Percentiles rank a stretch among this genome's conserved stretches.
phyloP scores from a whole-genome alignment of 1,284 basidiomycete genomes.

The Schizophyllum commune region DNA sequence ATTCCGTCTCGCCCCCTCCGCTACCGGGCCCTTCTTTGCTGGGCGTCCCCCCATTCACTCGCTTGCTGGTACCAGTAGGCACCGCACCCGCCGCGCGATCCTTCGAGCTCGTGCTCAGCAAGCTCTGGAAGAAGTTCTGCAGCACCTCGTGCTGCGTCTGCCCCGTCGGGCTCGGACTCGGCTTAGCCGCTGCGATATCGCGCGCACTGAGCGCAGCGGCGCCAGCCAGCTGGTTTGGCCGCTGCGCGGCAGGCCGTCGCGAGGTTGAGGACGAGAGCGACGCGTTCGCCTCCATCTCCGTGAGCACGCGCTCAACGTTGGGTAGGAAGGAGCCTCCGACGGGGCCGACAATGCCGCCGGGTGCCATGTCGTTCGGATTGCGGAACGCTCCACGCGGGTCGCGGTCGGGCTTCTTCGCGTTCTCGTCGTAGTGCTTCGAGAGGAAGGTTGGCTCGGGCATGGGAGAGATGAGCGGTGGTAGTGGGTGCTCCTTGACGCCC shows the following conservation, averaged over 20 bases:
- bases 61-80: too few species aligned
- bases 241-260: conserved; percentile 25
- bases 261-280: conserved; percentile 22
- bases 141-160: conserved; percentile 75
- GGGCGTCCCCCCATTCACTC: too few species aligned
- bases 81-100: conserved; percentile 22
- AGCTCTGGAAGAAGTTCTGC: conserved; percentile 80
- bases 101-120: conserved; percentile 51
- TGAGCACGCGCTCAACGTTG: conserved; percentile 77
- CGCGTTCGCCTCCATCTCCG: conserved; percentile 70
- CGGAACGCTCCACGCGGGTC: conserved; percentile 86
- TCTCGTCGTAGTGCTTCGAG: conserved; percentile 81
- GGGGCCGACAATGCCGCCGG: conserved; percentile 76
- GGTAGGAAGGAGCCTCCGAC: conserved; percentile 83
- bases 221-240: conserved; percentile 16
- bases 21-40: too few species aligned
- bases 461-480: conserved; percentile 71
- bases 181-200: conserved; percentile 22
- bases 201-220: conserved; percentile 11
- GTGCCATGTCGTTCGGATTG: conserved; percentile 51
- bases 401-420: conserved; percentile 79
- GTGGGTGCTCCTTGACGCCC: conserved; percentile 55
- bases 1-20: too few species aligned
- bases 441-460: conserved; percentile 85
- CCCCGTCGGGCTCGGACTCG: conserved; percentile 36